phyloP scores from a whole-genome alignment of 2,329 filamentous ascomycete genomes.

The Rhytidhysteron rufulum region DNA sequence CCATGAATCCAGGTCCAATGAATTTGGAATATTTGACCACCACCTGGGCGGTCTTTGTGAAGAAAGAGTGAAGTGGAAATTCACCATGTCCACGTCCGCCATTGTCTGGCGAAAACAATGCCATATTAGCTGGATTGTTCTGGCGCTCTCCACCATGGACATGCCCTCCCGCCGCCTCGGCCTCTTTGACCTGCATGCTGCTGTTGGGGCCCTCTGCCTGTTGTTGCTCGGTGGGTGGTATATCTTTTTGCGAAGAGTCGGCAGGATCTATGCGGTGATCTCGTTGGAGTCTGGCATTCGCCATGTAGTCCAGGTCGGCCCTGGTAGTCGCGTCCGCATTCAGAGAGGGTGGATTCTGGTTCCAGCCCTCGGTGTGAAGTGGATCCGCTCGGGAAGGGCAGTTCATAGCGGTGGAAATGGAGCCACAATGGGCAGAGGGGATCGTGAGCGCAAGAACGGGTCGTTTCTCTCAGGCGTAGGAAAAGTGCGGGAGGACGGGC shows the following conservation, averaged over 20 bases:
- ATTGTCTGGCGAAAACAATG: background rate
- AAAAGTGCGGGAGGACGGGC: too few species aligned
- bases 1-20: conserved; percentile 65
- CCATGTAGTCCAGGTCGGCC: conserved; percentile 59
- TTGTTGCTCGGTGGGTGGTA: conserved; percentile 9
- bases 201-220: conserved; percentile 5
- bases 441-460: too few species aligned
- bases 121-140: too few species aligned
- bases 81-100: conserved; percentile 2
- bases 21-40: conserved; percentile 53
- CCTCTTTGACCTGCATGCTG: conserved; percentile 7
- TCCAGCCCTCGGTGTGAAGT: conserved; percentile 51
- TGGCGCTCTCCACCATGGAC: background rate
- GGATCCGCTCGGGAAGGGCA: conserved; percentile 60
- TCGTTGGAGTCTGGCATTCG: conserved; percentile 53
- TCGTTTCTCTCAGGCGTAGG: too few species aligned
- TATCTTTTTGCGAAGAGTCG: conserved; percentile 7
- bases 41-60: conserved; percentile 9
- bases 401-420: conserved; percentile 49
- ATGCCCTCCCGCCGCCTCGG: background rate
- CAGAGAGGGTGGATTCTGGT: conserved; percentile 58
- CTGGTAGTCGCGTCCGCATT: conserved; percentile 60
- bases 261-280: conserved; percentile 28
- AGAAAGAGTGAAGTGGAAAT: conserved; percentile 2
- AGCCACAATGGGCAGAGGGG: background rate